These are phyloP conservation scores for Hypholoma sublateritium DNA, from an alignment of 768 basidiomycete species.

Conservation along the genomic window DNA sequence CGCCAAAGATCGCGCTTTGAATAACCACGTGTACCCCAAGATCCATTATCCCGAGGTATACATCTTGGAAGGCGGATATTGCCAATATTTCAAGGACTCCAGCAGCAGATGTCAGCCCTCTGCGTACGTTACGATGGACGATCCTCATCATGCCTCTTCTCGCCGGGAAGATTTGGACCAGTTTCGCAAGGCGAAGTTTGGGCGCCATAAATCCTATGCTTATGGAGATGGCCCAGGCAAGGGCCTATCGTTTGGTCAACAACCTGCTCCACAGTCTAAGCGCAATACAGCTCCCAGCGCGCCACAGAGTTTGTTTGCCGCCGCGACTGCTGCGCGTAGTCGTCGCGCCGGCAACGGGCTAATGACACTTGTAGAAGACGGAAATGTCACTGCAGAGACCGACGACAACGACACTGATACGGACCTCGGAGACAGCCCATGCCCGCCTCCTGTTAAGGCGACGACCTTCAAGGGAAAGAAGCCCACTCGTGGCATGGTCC, in stretches of 20 bases:
- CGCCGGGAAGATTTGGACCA: slow-evolving; percentile 88
- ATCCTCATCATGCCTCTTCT: slow-evolving; percentile 77
- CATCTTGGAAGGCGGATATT: slow-evolving; percentile 95
- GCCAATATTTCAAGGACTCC: slow-evolving; percentile 75
- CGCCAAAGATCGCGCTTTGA: slow-evolving; percentile 84
- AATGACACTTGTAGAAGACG: slow-evolving; percentile 67
- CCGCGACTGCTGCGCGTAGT: slow-evolving; percentile 65
- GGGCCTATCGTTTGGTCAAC: slow-evolving; percentile 23
- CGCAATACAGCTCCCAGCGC: slow-evolving; percentile 66
- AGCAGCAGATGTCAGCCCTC: slow-evolving; percentile 73
- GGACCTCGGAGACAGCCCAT: slow-evolving; percentile 85
- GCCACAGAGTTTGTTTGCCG: slow-evolving; percentile 59
- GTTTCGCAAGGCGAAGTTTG: slow-evolving; percentile 86
- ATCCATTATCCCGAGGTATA: slow-evolving; percentile 97
- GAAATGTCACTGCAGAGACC: slow-evolving; percentile 55
- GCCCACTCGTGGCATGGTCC: slow-evolving; percentile 46
- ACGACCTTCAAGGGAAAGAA: slow-evolving; percentile 59
- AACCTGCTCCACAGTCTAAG: slow-evolving; percentile 42
- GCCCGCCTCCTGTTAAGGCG: slow-evolving; percentile 73
- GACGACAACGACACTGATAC: slow-evolving; percentile 82
- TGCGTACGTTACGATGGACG: slow-evolving; percentile 93
- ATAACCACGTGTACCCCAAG: slow-evolving; percentile 86
- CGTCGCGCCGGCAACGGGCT: slow-evolving; percentile 54
- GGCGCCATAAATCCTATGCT: slow-evolving; percentile 88
- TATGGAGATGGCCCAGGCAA: slow-evolving; percentile 75